A percentile compares a stretch with the other conserved stretches of the same genome.
Evolutionary conservation across 768 basidiomycete species (phyloP).

Genomic region (Boletus sensibilis): DNA sequence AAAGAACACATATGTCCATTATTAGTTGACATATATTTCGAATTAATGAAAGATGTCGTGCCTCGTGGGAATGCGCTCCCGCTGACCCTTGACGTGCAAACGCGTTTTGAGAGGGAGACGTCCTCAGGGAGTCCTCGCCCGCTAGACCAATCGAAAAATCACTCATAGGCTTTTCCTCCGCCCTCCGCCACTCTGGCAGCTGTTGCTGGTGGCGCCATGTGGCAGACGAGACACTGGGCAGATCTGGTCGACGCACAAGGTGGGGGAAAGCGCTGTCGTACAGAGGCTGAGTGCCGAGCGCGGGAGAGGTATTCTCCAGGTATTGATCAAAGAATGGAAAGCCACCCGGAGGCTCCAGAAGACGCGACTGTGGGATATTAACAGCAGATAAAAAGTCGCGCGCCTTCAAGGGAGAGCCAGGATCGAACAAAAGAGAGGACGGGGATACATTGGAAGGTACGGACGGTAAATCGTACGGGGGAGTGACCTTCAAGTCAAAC

Average conservation of each 20-base stretch:
- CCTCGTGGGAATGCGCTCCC: conserved; percentile 49
- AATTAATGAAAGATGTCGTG: conserved; percentile 27
- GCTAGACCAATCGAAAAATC: conserved; percentile 26
- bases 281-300: conserved; percentile 37
- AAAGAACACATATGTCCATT: conserved; percentile 12
- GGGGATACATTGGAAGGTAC: conserved; percentile 31
- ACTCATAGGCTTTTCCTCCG: conserved; percentile 29
- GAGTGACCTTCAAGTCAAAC: conserved; percentile 56
- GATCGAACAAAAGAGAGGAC: conserved; percentile 44
- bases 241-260: conserved; percentile 19
- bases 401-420: conserved; percentile 38
- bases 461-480: conserved; percentile 47
- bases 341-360: conserved; percentile 22
- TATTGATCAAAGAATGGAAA: conserved; percentile 56
- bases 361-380: conserved; percentile 27
- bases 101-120: conserved; percentile 26
- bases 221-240: conserved; percentile 12
- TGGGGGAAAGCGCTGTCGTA: conserved; percentile 34
- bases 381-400: conserved; percentile 30
- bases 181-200: conserved; percentile 44
- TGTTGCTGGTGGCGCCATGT: conserved; percentile 31
- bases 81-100: conserved; percentile 29
- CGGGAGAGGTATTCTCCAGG: conserved; percentile 41
- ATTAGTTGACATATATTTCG: conserved; percentile 12
- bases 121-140: conserved; percentile 31